Conservation (phyloP, 305 asterid species). For the Solanum chacoense region DNA sequence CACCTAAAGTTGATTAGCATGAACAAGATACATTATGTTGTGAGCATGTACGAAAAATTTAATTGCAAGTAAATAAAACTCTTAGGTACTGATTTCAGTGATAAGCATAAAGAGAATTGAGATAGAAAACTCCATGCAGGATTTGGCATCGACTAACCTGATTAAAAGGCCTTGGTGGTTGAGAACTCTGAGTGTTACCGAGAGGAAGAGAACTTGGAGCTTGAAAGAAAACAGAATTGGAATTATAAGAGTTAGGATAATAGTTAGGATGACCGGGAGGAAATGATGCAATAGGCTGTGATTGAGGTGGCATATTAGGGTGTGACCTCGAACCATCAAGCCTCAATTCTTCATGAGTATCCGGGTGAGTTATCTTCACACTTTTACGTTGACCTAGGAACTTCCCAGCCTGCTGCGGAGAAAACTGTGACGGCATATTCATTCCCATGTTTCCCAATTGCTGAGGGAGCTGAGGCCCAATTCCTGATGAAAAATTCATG, state of each 20-base stretch:
- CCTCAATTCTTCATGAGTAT: constrained; percentile 76
- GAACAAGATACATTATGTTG: neutral
- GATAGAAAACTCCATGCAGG: neutral
- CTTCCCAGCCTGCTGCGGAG: constrained; percentile 51
- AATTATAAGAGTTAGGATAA: constrained; percentile 41
- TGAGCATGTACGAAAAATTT: neutral
- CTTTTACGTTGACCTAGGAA: constrained; percentile 42
- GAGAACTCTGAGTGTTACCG: constrained; percentile 37
- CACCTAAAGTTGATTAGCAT: constrained; percentile 31
- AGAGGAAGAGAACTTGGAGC: constrained; percentile 44
- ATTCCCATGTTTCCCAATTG: constrained; percentile 67
- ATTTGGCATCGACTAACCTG: constrained; percentile 35
- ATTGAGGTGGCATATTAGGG: constrained; percentile 51
- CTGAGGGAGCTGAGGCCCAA: constrained; percentile 52
- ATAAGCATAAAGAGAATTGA: neutral
- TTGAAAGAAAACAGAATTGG: constrained; percentile 27
- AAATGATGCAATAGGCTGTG: constrained; percentile 46
- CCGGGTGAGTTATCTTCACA: constrained; percentile 84
- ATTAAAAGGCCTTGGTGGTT: constrained; percentile 41
- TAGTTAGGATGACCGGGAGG: constrained; percentile 43
- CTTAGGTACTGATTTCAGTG: neutral
- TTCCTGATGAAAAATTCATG: constrained; percentile 50
- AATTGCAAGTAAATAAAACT: neutral
- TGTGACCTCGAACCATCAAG: constrained; percentile 58
- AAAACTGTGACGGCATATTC: constrained; percentile 46